phyloP scores from a whole-genome alignment of 805 yeast species.

The Wickerhamiella spandovensis region DNA sequence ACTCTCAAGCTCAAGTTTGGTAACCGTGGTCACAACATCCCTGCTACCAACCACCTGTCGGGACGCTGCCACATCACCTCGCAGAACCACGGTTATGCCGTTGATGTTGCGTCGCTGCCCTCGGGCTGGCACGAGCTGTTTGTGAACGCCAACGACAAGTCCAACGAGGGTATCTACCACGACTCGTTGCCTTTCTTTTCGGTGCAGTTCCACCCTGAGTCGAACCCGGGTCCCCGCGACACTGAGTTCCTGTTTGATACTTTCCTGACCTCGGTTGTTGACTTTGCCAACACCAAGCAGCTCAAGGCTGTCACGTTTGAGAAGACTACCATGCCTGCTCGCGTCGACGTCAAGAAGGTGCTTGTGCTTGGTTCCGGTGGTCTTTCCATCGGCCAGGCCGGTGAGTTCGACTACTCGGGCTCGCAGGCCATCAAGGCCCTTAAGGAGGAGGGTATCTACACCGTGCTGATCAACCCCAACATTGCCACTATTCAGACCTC shows the following conservation, averaged over 20 bases:
- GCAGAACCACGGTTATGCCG: constrained; percentile 98
- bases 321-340: constrained; percentile 15
- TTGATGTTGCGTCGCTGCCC: constrained; percentile 62
- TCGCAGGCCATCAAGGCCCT: constrained; percentile 98
- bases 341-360: constrained; percentile 74
- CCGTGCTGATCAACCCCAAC: constrained; percentile 91
- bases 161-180: constrained; percentile 97
- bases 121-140: constrained; percentile 87
- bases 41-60: constrained; percentile 75
- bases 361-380: constrained; percentile 97
- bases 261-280: constrained; percentile 65
- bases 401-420: constrained; percentile 98
- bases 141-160: constrained; percentile 90
- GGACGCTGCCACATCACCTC: constrained; percentile 98
- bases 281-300: constrained; percentile 32
- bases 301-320: constrained; percentile 77
- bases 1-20: constrained; percentile 90
- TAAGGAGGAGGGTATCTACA: constrained; percentile 95
- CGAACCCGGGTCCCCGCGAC: constrained; percentile 98
- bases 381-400: constrained; percentile 96
- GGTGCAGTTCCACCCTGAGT: constrained; percentile 98
- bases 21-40: constrained; percentile 98
- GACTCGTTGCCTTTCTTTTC: constrained; percentile 81
- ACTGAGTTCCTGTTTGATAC: constrained; percentile 95
- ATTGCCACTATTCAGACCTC: constrained; percentile 98